Conservation (phyloP, 1,139 yeast species). For the Protomyces pachydermus region DNA sequence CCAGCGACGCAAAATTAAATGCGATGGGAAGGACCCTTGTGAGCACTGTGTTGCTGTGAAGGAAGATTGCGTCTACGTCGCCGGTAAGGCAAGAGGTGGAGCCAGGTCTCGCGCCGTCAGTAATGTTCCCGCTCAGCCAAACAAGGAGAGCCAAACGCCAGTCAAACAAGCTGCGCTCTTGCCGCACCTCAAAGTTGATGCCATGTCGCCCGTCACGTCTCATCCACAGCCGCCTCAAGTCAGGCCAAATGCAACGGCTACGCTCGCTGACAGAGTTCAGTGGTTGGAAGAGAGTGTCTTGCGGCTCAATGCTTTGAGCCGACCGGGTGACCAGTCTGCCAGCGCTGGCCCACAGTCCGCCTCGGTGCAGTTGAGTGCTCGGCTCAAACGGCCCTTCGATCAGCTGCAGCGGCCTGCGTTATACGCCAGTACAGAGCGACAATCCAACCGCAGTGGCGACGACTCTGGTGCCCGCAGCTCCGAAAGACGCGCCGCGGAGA, state of each 20-base stretch:
- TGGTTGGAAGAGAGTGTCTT: background rate
- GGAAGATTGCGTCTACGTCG: slow-evolving; percentile 31
- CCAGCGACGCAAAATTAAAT: slow-evolving; percentile 30
- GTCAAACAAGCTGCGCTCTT: background rate
- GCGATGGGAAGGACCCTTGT: slow-evolving; percentile 31
- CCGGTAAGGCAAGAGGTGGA: slow-evolving; percentile 21
- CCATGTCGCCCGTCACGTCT: background rate
- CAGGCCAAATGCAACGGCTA: background rate
- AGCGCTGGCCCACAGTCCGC: background rate
- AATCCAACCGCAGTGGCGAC: background rate
- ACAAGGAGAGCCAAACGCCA: too few species aligned
- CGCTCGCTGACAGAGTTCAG: background rate
- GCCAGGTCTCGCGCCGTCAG: slow-evolving; percentile 18
- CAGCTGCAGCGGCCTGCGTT: background rate
- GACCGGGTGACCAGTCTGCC: background rate
- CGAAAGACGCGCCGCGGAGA: background rate
- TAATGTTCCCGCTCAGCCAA: background rate
- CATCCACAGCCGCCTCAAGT: background rate
- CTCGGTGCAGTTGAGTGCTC: background rate
- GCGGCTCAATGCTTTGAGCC: background rate
- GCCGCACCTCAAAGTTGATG: background rate
- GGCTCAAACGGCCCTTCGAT: background rate
- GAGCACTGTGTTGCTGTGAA: slow-evolving; percentile 26
- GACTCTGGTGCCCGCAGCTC: background rate
- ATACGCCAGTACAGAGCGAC: background rate